Percentiles rank a stretch among this genome's conserved stretches.
These are phyloP conservation scores for Sporothrix schenckii DNA, from an alignment of 2,329 filamentous ascomycete genomes.

Conservation along the genomic window DNA sequence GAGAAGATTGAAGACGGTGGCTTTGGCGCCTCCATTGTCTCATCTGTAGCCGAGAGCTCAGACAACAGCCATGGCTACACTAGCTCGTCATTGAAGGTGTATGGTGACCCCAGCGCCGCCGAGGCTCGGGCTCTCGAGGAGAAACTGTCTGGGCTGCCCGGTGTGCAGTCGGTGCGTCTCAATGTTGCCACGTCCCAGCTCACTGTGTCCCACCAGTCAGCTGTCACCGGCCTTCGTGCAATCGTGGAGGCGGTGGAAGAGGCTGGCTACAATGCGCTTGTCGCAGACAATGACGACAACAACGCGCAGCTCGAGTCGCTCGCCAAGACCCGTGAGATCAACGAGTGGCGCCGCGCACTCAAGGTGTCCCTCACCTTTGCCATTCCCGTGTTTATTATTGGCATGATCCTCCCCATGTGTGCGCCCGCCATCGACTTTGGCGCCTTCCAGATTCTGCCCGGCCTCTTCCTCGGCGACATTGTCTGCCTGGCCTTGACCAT, in stretches of 20 bases:
- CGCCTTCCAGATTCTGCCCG: slow-evolving; percentile 64
- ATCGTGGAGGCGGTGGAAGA: slow-evolving; percentile 82
- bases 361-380: slow-evolving; percentile 77
- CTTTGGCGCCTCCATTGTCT: slow-evolving; percentile 83
- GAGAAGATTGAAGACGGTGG: slow-evolving; percentile 87
- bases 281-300: slow-evolving; percentile 91
- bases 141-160: slow-evolving; percentile 64
- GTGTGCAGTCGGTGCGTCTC: slow-evolving; percentile 73
- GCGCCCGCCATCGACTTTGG: slow-evolving; percentile 77
- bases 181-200: slow-evolving; percentile 74
- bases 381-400: slow-evolving; percentile 85
- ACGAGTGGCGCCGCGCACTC: slow-evolving; percentile 86
- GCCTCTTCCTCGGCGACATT: slow-evolving; percentile 85
- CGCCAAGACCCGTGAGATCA: slow-evolving; percentile 94
- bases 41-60: slow-evolving; percentile 65
- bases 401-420: slow-evolving; percentile 93
- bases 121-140: slow-evolving; percentile 74
- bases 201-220: slow-evolving; percentile 71
- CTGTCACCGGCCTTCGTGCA: slow-evolving; percentile 73
- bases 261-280: slow-evolving; percentile 83
- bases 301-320: slow-evolving; percentile 95
- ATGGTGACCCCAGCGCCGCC: slow-evolving; percentile 72
- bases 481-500: slow-evolving; percentile 82
- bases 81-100: slow-evolving; percentile 79
- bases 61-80: slow-evolving; percentile 60